A percentile compares a stretch with the other conserved stretches of the same genome.
Conservation (phyloP, 2,329 filamentous ascomycete genomes). For the Penicillium sp. region DNA sequence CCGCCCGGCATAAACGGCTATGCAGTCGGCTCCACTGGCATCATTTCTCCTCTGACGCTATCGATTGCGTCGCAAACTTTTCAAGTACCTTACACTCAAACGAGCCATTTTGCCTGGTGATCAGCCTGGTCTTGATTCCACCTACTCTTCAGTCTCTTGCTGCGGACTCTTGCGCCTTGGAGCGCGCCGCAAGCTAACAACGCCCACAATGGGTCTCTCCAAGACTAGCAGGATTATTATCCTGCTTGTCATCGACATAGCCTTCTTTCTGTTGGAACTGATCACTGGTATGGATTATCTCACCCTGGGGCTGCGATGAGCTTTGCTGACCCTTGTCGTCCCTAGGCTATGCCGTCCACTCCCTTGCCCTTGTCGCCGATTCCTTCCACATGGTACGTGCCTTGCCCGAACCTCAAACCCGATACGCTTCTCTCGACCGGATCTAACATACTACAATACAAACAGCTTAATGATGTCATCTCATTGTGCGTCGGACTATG, state of each 20-base stretch:
- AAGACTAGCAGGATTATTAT: slow-evolving; percentile 90
- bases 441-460: neutral
- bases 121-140: neutral
- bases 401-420: neutral
- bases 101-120: neutral
- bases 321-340: slow-evolving; percentile 12
- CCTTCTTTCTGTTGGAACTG: slow-evolving; percentile 87
- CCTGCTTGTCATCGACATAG: slow-evolving; percentile 81
- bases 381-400: slow-evolving; percentile 88
- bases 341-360: slow-evolving; percentile 73
- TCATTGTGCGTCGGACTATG: slow-evolving; percentile 88
- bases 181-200: slow-evolving; percentile 20
- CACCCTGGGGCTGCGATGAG: neutral
- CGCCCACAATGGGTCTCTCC: slow-evolving; percentile 67
- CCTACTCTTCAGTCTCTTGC: neutral
- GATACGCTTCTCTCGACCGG: neutral
- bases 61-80: slow-evolving; percentile 4
- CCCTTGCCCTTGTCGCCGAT: slow-evolving; percentile 88
- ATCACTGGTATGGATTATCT: slow-evolving; percentile 55
- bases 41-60: slow-evolving; percentile 7
- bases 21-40: slow-evolving; percentile 11
- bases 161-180: slow-evolving; percentile 19
- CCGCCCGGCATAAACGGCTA: slow-evolving; percentile 9
- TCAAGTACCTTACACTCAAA: neutral
- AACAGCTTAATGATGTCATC: slow-evolving; percentile 89